These are phyloP conservation scores for Forsythia suspensa DNA, from an alignment of 257 asterid genomes.

Conservation along the genomic window DNA sequence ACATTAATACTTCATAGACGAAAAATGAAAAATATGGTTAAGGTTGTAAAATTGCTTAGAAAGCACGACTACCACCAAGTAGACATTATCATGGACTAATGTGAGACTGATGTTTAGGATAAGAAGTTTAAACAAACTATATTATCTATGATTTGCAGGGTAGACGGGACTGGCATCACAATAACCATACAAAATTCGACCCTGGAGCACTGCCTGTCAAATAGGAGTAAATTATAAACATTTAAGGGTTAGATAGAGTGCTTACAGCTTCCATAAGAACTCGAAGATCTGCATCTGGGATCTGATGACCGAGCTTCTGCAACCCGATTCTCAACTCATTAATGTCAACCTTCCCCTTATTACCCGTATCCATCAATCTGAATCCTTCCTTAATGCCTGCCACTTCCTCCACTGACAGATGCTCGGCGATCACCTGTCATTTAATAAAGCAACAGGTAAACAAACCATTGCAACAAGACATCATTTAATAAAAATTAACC, in stretches of 20 bases:
- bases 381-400: constrained; percentile 51
- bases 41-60: background rate
- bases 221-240: background rate
- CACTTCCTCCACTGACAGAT: constrained; percentile 46
- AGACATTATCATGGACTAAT: background rate
- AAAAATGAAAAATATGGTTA: background rate
- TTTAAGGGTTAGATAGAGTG: background rate
- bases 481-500: background rate
- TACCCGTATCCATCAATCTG: constrained; percentile 39
- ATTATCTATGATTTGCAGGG: background rate
- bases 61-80: background rate
- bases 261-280: constrained; percentile 49
- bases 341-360: constrained; percentile 46
- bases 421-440: constrained; percentile 50
- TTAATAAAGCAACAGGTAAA: constrained; percentile 7
- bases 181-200: background rate
- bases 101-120: background rate
- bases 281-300: constrained; percentile 43
- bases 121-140: background rate
- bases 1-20: background rate
- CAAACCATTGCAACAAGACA: background rate
- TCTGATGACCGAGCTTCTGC: constrained; percentile 43
- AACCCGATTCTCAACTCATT: constrained; percentile 45
- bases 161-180: background rate
- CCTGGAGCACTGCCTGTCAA: background rate